A percentile compares a stretch with the other conserved stretches of the same genome.
phyloP scores from a whole-genome alignment of 1,284 basidiomycete species.

The Wolfiporia cocos region DNA sequence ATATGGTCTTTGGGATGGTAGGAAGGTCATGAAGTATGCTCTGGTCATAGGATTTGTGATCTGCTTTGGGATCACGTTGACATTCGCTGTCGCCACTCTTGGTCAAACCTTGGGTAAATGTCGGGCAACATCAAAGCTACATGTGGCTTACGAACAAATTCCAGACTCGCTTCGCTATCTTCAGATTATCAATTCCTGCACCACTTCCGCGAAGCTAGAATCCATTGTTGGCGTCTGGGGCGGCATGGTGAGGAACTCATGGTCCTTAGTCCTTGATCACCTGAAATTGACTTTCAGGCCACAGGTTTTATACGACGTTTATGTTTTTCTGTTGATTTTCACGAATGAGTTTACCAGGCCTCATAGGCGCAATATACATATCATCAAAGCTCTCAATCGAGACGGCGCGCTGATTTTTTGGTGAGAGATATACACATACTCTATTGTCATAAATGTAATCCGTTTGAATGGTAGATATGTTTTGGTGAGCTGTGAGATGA shows the following conservation, averaged over 20 bases:
- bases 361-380: no score
- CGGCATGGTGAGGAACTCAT: not conserved
- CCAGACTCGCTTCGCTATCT: not conserved
- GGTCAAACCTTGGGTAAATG: not conserved
- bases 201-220: not conserved
- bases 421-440: no score
- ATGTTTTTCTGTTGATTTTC: no score
- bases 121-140: not conserved
- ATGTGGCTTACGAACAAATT: not conserved
- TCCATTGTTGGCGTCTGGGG: not conserved
- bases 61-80: not conserved
- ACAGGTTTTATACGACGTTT: no score
- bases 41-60: not conserved
- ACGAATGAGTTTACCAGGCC: no score
- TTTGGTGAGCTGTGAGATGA: no score
- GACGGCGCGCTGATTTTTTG: no score
- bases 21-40: not conserved
- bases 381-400: no score
- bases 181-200: not conserved
- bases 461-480: no score
- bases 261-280: no score
- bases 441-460: no score
- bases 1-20: slow-evolving; percentile 1
- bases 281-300: no score
- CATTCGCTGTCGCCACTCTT: not conserved